Percentiles rank a stretch among this genome's conserved stretches.
These are phyloP conservation scores for Gautieria morchelliformis DNA, from an alignment of 768 basidiomycete genomes.

Conservation along the genomic window DNA sequence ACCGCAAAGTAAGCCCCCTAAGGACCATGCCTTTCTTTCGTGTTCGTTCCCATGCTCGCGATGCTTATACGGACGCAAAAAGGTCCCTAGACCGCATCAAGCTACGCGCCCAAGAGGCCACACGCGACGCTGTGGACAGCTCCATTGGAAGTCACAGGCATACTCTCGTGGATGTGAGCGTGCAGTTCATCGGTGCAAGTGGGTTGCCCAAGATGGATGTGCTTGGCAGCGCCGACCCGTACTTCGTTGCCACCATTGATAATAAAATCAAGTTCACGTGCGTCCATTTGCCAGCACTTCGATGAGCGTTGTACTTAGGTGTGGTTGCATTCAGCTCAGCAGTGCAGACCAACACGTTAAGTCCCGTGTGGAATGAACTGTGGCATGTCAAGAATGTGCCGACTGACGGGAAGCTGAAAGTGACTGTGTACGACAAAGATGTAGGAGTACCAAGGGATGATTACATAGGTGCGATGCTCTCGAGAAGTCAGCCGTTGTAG, in stretches of 20 bases:
- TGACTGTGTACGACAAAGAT: conserved; percentile 67
- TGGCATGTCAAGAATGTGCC: conserved; percentile 74
- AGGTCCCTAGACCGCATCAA: conserved; percentile 5
- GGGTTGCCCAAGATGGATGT: conserved; percentile 65
- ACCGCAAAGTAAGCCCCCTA: too few species aligned
- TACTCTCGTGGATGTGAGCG: conserved; percentile 7
- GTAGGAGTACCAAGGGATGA: conserved; percentile 47
- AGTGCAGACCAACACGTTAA: conserved; percentile 44
- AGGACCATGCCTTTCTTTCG: not conserved
- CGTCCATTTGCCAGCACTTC: not conserved
- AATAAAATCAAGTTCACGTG: conserved; percentile 56
- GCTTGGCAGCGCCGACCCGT: conserved; percentile 54
- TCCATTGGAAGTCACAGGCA: not conserved
- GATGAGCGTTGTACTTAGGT: not conserved
- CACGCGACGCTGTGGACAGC: not conserved
- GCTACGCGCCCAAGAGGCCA: conserved; percentile 2
- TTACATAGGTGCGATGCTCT: conserved; percentile 36
- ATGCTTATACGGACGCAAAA: not conserved
- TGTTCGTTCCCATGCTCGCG: not conserved
- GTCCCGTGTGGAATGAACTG: conserved; percentile 67
- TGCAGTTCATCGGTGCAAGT: conserved; percentile 62
- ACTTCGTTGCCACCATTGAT: conserved; percentile 62
- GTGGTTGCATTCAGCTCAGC: conserved; percentile 40
- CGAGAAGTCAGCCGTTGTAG: not conserved
- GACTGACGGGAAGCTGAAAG: conserved; percentile 41